Percentiles rank a stretch among this genome's conserved stretches.
Evolutionary conservation across 768 basidiomycete genomes (phyloP).

Genomic region (Mycena vulgaris): DNA sequence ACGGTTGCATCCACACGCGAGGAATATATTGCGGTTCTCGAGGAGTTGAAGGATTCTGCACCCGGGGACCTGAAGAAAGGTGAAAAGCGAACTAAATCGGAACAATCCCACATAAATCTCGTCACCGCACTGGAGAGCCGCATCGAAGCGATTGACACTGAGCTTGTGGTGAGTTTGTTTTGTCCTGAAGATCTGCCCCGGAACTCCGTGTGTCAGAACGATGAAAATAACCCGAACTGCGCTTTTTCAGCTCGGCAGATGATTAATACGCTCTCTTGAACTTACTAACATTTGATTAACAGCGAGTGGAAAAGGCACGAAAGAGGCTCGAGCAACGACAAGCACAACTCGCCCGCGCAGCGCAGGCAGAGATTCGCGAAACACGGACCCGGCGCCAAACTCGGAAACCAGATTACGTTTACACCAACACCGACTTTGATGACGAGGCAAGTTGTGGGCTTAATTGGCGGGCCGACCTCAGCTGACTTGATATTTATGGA

Average conservation of each 20-base stretch:
- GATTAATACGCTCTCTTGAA: conserved; percentile 2
- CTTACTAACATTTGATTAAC: conserved; percentile 40
- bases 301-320: conserved; percentile 82
- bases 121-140: conserved; percentile 75
- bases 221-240: conserved; percentile 5
- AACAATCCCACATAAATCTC: conserved; percentile 73
- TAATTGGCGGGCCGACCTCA: conserved; percentile 33
- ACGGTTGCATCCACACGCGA: conserved; percentile 79
- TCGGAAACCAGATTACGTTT: conserved; percentile 86
- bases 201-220: conserved; percentile 1
- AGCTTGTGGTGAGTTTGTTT: conserved; percentile 73
- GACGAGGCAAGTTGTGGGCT: conserved; percentile 70
- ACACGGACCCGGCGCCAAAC: conserved; percentile 85
- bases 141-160: conserved; percentile 76
- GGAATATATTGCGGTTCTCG: conserved; percentile 79
- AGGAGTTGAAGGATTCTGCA: conserved; percentile 68
- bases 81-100: conserved; percentile 69
- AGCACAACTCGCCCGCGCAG: conserved; percentile 63
- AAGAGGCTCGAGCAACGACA: conserved; percentile 80
- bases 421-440: conserved; percentile 69
- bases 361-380: conserved; percentile 82
- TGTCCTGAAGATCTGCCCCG: conserved; percentile 21
- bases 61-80: conserved; percentile 62
- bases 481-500: conserved; percentile 52
- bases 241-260: conserved; percentile 9